Evolutionary conservation across 495 filamentous ascomycete genomes (phyloP).

Genomic region (Trichoderma reesei): DNA sequence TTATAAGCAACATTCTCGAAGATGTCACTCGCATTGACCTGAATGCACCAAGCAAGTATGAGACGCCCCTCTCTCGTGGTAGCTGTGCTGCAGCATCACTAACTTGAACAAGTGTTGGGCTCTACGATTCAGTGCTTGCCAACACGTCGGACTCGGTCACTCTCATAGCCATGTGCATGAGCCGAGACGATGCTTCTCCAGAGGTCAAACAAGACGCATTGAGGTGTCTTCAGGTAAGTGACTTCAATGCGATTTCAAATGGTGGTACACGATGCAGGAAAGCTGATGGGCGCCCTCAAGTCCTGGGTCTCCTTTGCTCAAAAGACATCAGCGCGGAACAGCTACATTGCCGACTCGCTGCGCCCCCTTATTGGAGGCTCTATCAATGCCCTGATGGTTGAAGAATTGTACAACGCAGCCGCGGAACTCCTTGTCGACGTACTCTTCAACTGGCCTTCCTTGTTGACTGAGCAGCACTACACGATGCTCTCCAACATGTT

Average conservation of each 20-base stretch:
- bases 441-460: conserved; percentile 51
- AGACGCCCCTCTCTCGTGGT: conserved; percentile 11
- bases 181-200: background rate
- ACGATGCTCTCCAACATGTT: conserved; percentile 45
- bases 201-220: conserved; percentile 41
- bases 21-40: conserved; percentile 60
- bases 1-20: conserved; percentile 62
- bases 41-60: conserved; percentile 46
- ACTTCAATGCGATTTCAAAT: background rate
- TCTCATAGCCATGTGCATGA: conserved; percentile 34
- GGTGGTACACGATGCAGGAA: background rate
- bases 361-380: conserved; percentile 44
- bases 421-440: conserved; percentile 57
- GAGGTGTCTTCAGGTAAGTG: conserved; percentile 48
- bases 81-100: background rate
- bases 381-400: conserved; percentile 44
- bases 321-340: conserved; percentile 43
- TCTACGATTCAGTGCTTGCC: conserved; percentile 40
- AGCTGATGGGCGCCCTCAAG: conserved; percentile 19
- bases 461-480: conserved; percentile 49
- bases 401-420: conserved; percentile 46
- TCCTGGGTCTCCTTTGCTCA: conserved; percentile 64
- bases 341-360: conserved; percentile 44
- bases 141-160: conserved; percentile 43
- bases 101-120: conserved; percentile 19